A percentile compares a stretch with the other conserved stretches of the same genome.
These are phyloP conservation scores for Boletus edulis DNA, from an alignment of 768 basidiomycete species.

Conservation along the genomic window DNA sequence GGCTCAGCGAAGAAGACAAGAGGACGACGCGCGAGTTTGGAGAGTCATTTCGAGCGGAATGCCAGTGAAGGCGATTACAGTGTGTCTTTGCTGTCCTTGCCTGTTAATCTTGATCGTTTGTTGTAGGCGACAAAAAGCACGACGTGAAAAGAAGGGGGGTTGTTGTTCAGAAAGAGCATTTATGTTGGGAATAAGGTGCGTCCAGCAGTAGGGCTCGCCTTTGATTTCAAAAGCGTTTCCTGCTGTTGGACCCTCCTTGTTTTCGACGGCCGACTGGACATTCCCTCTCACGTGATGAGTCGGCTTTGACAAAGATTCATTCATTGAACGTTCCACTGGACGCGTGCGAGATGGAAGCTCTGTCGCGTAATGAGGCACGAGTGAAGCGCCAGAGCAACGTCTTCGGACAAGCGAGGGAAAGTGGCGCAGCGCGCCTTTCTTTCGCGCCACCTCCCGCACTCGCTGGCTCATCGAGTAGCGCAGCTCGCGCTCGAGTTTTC, in stretches of 20 bases:
- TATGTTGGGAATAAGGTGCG: constrained; percentile 20
- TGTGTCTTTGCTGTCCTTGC: neutral
- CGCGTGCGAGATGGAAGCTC: neutral
- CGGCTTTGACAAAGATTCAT: neutral
- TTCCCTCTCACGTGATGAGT: neutral
- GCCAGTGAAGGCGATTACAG: neutral
- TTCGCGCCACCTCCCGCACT: no score
- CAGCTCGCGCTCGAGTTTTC: no score
- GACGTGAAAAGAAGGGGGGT: neutral
- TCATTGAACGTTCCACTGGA: no score
- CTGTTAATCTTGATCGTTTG: no score
- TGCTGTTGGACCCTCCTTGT: constrained; percentile 21
- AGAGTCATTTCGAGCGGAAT: neutral
- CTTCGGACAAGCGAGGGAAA: no score
- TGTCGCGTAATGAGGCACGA: no score
- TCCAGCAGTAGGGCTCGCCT: constrained; percentile 15
- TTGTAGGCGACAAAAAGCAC: no score
- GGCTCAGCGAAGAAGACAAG: neutral
- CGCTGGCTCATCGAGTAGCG: no score
- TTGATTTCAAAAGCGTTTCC: constrained; percentile 7
- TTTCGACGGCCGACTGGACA: neutral
- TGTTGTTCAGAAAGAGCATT: neutral
- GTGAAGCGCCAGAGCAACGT: no score
- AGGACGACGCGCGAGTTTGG: neutral
- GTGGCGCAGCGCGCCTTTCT: no score